Conservation (phyloP, 257 asterid genomes). For the Cynanchum wilfordii region DNA sequence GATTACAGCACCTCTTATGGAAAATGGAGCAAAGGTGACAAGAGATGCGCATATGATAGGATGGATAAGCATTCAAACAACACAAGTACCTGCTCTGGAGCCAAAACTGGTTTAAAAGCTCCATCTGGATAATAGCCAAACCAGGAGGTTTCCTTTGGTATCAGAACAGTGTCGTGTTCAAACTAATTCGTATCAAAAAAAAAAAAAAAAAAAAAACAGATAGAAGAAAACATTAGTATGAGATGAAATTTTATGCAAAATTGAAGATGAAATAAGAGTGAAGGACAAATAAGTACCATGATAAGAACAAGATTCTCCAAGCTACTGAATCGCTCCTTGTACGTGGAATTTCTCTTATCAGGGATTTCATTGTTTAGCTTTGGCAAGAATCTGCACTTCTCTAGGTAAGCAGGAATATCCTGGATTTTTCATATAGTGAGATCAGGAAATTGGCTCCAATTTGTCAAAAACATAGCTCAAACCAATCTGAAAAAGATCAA, state of each 20-base stretch:
- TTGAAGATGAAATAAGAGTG: not conserved
- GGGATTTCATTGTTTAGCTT: conserved; percentile 90
- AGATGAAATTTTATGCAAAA: not conserved
- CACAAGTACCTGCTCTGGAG: conserved; percentile 61
- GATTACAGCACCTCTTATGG: not conserved
- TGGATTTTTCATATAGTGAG: conserved; percentile 27
- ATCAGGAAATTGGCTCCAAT: not conserved
- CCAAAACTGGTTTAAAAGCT: conserved; percentile 57
- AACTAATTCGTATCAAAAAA: conserved; percentile 39
- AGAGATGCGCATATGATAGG: too few species aligned
- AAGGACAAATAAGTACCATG: conserved; percentile 46
- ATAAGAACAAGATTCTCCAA: conserved; percentile 78
- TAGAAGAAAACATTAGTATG: not conserved
- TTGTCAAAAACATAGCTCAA: not conserved
- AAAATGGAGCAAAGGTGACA: too few species aligned
- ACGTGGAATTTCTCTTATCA: conserved; percentile 59
- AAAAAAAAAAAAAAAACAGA: not conserved
- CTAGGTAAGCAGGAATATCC: conserved; percentile 64
- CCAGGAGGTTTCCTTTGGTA: conserved; percentile 95
- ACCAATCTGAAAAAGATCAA: not conserved
- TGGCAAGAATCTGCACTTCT: conserved; percentile 80
- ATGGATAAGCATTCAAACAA: too few species aligned
- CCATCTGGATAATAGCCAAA: conserved; percentile 96
- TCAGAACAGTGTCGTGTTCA: conserved; percentile 82
- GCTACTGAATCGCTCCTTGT: conserved; percentile 72